Evolutionary conservation across 805 yeast species (phyloP).

Genomic region (Candida sphagnicola): DNA sequence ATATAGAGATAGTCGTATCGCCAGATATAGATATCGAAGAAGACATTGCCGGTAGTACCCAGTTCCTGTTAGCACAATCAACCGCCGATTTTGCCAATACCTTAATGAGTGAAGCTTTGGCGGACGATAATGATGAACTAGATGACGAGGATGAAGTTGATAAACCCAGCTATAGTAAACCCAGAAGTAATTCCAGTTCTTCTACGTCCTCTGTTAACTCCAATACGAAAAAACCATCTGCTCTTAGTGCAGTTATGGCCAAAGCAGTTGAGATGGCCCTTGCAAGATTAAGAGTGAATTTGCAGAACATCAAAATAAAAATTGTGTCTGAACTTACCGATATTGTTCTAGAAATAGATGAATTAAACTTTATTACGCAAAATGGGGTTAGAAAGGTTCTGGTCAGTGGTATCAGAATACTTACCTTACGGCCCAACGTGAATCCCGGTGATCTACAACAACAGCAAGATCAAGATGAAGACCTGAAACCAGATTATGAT

Average conservation of each 20-base stretch:
- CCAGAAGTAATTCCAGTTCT: slow-evolving; percentile 6
- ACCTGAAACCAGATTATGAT: slow-evolving; percentile 17
- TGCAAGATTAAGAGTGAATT: slow-evolving; percentile 51
- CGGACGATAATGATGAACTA: slow-evolving; percentile 8
- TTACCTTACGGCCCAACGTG: slow-evolving; percentile 38
- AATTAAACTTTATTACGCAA: slow-evolving; percentile 31
- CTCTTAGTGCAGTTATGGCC: slow-evolving; percentile 54
- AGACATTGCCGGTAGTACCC: slow-evolving; percentile 27
- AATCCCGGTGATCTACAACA: slow-evolving; percentile 22
- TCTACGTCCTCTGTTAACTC: slow-evolving; percentile 14
- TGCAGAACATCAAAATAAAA: slow-evolving; percentile 45
- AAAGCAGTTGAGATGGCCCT: slow-evolving; percentile 66
- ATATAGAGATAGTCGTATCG: slow-evolving; percentile 43
- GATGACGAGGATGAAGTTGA: too few species aligned
- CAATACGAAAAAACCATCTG: slow-evolving; percentile 23
- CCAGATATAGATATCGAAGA: slow-evolving; percentile 30
- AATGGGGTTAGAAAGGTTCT: slow-evolving; percentile 45
- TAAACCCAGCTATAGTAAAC: too few species aligned
- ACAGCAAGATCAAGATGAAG: slow-evolving; percentile 6
- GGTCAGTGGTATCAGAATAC: slow-evolving; percentile 36
- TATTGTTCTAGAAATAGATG: slow-evolving; percentile 28
- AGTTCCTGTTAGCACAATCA: slow-evolving; percentile 62
- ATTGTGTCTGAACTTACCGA: slow-evolving; percentile 45
- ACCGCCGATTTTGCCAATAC: slow-evolving; percentile 71
- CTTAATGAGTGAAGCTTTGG: slow-evolving; percentile 36